Conservation (phyloP, 1,139 yeast species). For the Candida mesenterica region DNA sequence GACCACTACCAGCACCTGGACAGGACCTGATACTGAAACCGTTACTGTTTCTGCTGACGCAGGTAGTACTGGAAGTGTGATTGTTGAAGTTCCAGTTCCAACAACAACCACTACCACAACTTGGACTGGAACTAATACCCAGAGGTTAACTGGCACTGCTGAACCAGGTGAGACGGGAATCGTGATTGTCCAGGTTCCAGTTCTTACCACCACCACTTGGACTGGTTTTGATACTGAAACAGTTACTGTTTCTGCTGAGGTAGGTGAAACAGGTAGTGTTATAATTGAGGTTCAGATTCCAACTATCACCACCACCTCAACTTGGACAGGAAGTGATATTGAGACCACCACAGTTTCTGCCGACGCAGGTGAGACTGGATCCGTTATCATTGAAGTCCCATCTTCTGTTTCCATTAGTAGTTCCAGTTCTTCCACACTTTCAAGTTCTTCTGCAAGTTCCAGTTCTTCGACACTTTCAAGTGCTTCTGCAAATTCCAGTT, state of each 20-base stretch:
- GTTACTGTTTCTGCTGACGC: conserved; percentile 18
- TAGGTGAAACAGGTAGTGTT: conserved; percentile 18
- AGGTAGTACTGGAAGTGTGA: conserved; percentile 12
- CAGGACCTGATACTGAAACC: conserved; percentile 10
- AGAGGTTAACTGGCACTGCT: conserved; percentile 11
- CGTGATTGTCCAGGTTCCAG: conserved; percentile 15
- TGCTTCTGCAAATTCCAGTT: too few species aligned
- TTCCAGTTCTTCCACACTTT: too few species aligned
- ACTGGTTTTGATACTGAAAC: conserved; percentile 3
- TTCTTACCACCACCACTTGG: conserved; percentile 11
- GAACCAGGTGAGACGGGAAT: conserved; percentile 12
- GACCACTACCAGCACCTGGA: conserved; percentile 13
- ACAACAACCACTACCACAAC: conserved; percentile 11
- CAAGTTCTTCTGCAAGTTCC: too few species aligned
- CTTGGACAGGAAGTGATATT: conserved; percentile 11
- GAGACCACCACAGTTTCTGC: conserved; percentile 11
- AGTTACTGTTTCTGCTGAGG: conserved; percentile 4
- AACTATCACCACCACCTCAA: conserved; percentile 12
- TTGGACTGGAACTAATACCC: conserved; percentile 9
- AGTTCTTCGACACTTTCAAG: too few species aligned
- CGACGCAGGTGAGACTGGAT: conserved; percentile 15
- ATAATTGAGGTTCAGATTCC: conserved; percentile 19
- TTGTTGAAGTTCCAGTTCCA: conserved; percentile 17
- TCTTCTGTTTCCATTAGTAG: too few species aligned
- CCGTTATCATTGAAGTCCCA: conserved; percentile 19